Evolutionary conservation across 2,329 filamentous ascomycete species (phyloP).

Genomic region (Hypoxylon sp.): DNA sequence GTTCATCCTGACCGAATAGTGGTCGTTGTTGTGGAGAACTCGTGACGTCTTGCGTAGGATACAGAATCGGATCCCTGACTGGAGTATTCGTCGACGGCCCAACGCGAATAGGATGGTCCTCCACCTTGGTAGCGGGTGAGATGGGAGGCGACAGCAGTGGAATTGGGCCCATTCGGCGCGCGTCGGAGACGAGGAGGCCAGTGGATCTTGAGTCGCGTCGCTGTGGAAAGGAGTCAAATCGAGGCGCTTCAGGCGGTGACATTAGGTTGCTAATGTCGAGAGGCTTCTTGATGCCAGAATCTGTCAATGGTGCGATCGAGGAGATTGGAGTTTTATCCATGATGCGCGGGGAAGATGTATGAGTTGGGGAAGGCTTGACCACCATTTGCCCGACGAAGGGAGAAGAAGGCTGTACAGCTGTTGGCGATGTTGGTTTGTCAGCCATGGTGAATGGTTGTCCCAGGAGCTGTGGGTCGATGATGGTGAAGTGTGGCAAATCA

Average conservation of each 20-base stretch:
- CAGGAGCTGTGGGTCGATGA: slow-evolving; percentile 33
- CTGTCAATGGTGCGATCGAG: slow-evolving; percentile 28
- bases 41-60: slow-evolving; percentile 60
- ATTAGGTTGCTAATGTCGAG: slow-evolving; percentile 67
- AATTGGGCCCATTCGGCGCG: slow-evolving; percentile 54
- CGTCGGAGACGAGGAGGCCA: slow-evolving; percentile 44
- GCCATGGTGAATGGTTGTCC: slow-evolving; percentile 40
- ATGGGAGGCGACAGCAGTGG: slow-evolving; percentile 68
- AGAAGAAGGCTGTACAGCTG: slow-evolving; percentile 39
- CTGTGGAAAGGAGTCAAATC: slow-evolving; percentile 64
- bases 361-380: slow-evolving; percentile 24
- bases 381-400: slow-evolving; percentile 34
- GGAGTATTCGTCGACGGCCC: slow-evolving; percentile 49
- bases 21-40: slow-evolving; percentile 60
- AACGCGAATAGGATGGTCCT: slow-evolving; percentile 48
- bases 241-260: slow-evolving; percentile 70
- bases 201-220: slow-evolving; percentile 43
- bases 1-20: slow-evolving; percentile 61
- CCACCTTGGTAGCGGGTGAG: slow-evolving; percentile 62
- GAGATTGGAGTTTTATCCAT: slow-evolving; percentile 38
- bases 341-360: slow-evolving; percentile 21
- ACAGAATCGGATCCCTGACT: slow-evolving; percentile 69
- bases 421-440: slow-evolving; percentile 49
- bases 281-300: slow-evolving; percentile 53
- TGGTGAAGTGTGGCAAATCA: slow-evolving; percentile 47